Conservation (phyloP, 176 grass and related monocot species). For the Bolboschoenus planiculmis region DNA sequence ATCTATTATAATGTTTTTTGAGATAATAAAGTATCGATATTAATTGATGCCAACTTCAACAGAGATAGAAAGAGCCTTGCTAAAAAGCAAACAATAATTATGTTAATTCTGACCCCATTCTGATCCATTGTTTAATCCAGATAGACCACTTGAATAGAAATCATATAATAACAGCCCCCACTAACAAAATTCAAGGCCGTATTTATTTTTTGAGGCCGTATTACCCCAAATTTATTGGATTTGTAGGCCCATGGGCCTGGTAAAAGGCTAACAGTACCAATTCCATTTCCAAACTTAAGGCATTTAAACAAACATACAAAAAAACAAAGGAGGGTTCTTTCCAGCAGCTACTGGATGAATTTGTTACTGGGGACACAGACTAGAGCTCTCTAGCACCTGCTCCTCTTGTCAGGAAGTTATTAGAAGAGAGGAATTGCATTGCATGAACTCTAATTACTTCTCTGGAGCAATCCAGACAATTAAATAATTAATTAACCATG, state of each 20-base stretch:
- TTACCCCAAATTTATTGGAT: no score
- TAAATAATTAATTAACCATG: neutral
- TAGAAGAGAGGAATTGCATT: neutral
- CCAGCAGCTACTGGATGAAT: neutral
- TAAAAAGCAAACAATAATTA: neutral
- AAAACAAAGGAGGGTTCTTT: neutral
- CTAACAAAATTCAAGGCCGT: neutral
- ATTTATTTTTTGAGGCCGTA: neutral
- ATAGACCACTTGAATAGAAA: no score
- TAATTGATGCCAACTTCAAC: no score
- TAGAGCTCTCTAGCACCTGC: neutral
- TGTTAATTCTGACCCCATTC: no score
- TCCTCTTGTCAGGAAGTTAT: neutral
- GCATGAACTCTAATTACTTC: neutral
- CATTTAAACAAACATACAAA: no score
- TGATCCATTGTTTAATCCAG: no score
- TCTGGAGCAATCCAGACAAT: neutral
- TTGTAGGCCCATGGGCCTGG: neutral
- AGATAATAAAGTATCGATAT: no score
- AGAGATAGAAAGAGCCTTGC: neutral
- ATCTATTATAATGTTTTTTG: no score
- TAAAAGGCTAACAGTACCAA: neutral
- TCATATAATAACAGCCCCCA: neutral
- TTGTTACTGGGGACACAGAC: neutral
- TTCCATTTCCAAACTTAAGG: neutral